These are phyloP conservation scores for Scheffersomyces spartinae DNA, from an alignment of 805 yeast genomes.

Conservation along the genomic window DNA sequence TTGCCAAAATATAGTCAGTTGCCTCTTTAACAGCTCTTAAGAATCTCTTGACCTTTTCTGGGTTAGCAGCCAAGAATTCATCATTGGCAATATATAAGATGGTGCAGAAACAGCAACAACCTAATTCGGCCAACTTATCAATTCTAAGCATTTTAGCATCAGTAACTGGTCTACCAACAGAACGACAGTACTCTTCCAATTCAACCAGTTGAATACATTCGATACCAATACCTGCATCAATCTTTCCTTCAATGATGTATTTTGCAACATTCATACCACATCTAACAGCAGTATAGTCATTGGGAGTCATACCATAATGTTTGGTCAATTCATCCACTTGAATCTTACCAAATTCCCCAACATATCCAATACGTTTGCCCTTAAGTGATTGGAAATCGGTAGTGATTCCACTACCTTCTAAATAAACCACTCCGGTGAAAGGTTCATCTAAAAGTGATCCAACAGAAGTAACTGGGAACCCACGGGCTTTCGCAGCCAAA, in stretches of 20 bases:
- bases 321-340: constrained; percentile 45
- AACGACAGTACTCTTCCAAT: constrained; percentile 36
- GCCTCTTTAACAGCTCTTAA: constrained; percentile 39
- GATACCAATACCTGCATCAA: constrained; percentile 48
- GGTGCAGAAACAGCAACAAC: constrained; percentile 50
- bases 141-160: constrained; percentile 48
- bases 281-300: constrained; percentile 45
- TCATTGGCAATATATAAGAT: constrained; percentile 44
- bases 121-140: constrained; percentile 43
- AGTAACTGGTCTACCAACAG: constrained; percentile 28
- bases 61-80: constrained; percentile 33
- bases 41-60: constrained; percentile 33
- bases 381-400: constrained; percentile 38
- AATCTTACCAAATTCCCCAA: constrained; percentile 49
- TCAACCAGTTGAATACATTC: constrained; percentile 52
- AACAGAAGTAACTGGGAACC: constrained; percentile 44
- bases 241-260: constrained; percentile 41
- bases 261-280: constrained; percentile 52
- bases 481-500: constrained; percentile 47
- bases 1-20: constrained; percentile 33
- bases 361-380: constrained; percentile 45
- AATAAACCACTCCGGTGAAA: constrained; percentile 42
- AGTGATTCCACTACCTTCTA: constrained; percentile 40
- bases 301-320: constrained; percentile 44
- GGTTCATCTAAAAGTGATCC: constrained; percentile 48